Base-by-base conservation (phyloP, 371 early-diverging fungal genomes). In the Entomophthora muscae region DNA sequence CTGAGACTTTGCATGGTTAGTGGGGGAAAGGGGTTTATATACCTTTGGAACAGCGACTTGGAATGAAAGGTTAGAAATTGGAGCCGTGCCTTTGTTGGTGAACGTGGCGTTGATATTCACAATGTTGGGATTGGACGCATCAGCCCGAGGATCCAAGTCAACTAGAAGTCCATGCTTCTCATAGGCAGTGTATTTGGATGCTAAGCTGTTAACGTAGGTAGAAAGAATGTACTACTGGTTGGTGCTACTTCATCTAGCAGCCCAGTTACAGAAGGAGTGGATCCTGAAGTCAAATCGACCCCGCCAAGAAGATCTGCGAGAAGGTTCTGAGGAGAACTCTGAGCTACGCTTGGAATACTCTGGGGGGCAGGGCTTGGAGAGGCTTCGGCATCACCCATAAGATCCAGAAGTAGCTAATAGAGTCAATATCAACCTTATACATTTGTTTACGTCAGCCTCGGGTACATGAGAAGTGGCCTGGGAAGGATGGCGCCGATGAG, bases 21-120 rank as follows among this genome's bases (percentile, higher is more conserved):
- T 24, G 2, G 17, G 31, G 57, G 33, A 3, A 24, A 42, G 42
- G 42, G 33, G 33, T 3, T 24, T 28, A 13, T 21, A 32, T 32
- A 24, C 17, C 52, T 89, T 90, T 29, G 92, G 93, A 21, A 96
- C 94, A 1, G 97, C 97, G 10, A 90, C 93, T 73, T 90, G 86
- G 72, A 96, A 88, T 55, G 78, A 76, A n/a, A 94, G 64, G 21
- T 80, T 75, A 22, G 75, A 72, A 30, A 94, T 73, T 3, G 73
- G 63, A 30, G 73, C 71, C 56, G 66, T 70, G 42, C 83, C 79
- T 31, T 73, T 67, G 67, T 89, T 92, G 31, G 66, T 67, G 72
- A 93, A 92, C 12, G 74, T 73, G 1, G 85, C 83, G 32, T 75
- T 75, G 32, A 94, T 77, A 65, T 80, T 85, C 60, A 83, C 72